Conservation (phyloP, 176 grass and related monocot species). For the Carex myosuroides region DNA sequence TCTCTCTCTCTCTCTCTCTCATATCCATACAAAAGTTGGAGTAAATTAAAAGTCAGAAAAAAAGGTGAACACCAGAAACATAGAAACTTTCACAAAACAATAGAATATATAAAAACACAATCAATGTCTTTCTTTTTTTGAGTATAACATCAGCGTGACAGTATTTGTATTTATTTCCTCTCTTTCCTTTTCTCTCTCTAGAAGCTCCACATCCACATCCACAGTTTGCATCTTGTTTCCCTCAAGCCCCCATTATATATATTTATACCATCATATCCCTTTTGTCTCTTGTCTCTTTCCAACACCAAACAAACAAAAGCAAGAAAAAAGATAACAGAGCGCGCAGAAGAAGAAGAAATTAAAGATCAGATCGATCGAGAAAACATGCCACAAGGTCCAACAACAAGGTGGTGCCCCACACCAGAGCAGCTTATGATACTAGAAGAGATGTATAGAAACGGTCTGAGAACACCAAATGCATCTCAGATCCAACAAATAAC, state of each 20-base stretch:
- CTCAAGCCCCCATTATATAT: background rate
- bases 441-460: constrained; percentile 84
- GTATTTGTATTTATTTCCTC: constrained; percentile 31
- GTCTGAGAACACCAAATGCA: constrained; percentile 68
- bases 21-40: constrained; percentile 5
- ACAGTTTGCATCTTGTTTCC: constrained; percentile 22
- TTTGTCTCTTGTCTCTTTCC: constrained; percentile 44
- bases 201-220: background rate
- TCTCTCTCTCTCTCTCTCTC: background rate
- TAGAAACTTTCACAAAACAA: constrained; percentile 21
- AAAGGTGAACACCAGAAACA: constrained; percentile 8
- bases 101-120: constrained; percentile 20
- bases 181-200: constrained; percentile 12
- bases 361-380: background rate
- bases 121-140: constrained; percentile 28
- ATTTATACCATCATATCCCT: constrained; percentile 21
- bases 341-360: background rate
- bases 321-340: background rate
- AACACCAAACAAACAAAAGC: constrained; percentile 12
- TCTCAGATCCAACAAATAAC: constrained; percentile 96
- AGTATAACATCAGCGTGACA: constrained; percentile 27
- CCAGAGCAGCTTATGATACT: constrained; percentile 93
- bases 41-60: constrained; percentile 11
- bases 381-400: constrained; percentile 18
- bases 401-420: constrained; percentile 95